Evolutionary conservation across 2,329 filamentous ascomycete genomes (phyloP), one percentile per base, ranked within the genome.

Genomic region (Fusarium beomiforme): DNA sequence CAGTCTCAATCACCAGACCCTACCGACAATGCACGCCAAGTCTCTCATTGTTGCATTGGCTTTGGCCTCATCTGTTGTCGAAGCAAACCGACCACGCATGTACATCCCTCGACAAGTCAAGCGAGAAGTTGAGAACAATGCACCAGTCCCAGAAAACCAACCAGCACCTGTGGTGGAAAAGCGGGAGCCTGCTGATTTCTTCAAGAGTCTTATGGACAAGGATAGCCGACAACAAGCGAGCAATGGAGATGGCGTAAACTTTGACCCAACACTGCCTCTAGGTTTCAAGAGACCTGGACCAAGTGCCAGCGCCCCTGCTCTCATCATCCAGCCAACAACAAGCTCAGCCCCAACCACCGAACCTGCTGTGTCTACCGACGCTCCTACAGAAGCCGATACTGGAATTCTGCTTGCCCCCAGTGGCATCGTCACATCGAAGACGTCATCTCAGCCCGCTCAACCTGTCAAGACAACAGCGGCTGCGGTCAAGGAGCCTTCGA

Each of bases 51-150:
- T 88, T 79, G 84, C 84, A 23, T 74, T 88, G 74, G 84, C 83
- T 71, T 79, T 86, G 67, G 82, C 85, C 64, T 81, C 84, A n/a
- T 82, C 81, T 60, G 79, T 80, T 70, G 85, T 84, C 24, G 81
- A 85, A 59, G 73, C 78, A 39, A 79, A 84, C 36, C 80, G 81
- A 67, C 87, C 87, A 21, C 85, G 83, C 76, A 87, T 88, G 75
- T 90, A 89, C 77, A 89, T 86, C 69, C 88, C 88, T 16, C 83
- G 85, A 60, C 83, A 88, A 44, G 81, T 90, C 74, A 89, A 86
- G 80, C 84, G 87, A 59, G 81, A 86, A 64, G 81, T 84, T 57
- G 73, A 75, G 66, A 87, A 87, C 74, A 78, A 70, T 37, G 33
- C 77, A 17, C 85, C 84, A n/a, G 76, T 78, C 42, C 76, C 73